Percentiles rank a stretch among this genome's conserved stretches.
phyloP scores from a whole-genome alignment of 331 rosid species.

The Arachis monticola region DNA sequence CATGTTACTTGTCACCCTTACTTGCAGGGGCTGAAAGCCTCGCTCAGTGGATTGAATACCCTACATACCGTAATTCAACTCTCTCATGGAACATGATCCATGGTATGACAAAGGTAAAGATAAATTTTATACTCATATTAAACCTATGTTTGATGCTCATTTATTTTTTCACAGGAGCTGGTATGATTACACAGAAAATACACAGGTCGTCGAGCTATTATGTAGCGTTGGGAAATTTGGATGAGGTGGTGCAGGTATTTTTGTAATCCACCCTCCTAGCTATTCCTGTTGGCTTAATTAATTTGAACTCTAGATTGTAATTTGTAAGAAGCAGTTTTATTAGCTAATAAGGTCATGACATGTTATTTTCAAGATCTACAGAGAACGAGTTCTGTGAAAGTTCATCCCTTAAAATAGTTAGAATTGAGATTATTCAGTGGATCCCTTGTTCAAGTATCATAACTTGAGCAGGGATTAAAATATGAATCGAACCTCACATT shows the following conservation, averaged over 20 bases:
- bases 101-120: conserved; percentile 50
- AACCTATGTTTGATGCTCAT: conserved; percentile 39
- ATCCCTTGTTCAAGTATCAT: conserved; percentile 13
- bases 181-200: conserved; percentile 65
- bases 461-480: conserved; percentile 18
- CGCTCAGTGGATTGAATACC: conserved; percentile 63
- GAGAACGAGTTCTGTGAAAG: not conserved
- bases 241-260: conserved; percentile 69
- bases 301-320: conserved; percentile 17
- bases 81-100: conserved; percentile 80
- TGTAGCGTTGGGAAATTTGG: conserved; percentile 70
- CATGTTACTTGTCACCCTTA: conserved; percentile 37
- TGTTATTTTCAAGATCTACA: conserved; percentile 12
- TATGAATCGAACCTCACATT: conserved; percentile 13
- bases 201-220: conserved; percentile 58
- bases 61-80: conserved; percentile 69
- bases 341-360: conserved; percentile 14
- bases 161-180: conserved; percentile 60
- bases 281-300: conserved; percentile 13
- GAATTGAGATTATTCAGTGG: not conserved
- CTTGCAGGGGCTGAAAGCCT: conserved; percentile 67
- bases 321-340: not conserved
- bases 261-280: conserved; percentile 29
- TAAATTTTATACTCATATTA: not conserved
- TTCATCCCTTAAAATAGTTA: conserved; percentile 7